phyloP scores from a whole-genome alignment of 371 early-diverging fungal species.

The Blakeslea trispora region DNA sequence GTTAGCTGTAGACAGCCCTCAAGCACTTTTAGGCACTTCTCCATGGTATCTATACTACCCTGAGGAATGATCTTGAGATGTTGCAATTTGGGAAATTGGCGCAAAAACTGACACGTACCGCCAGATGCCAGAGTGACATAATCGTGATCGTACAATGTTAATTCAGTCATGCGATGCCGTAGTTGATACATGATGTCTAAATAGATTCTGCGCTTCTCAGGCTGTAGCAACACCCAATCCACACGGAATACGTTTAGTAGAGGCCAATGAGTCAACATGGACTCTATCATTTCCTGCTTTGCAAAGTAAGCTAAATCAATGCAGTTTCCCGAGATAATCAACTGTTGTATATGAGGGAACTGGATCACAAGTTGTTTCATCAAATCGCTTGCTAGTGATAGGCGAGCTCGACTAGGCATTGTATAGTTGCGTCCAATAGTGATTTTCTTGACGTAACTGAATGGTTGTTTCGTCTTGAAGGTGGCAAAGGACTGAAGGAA shows the following conservation, averaged over 20 bases:
- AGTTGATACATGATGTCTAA: conserved; percentile 8
- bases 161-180: neutral
- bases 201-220: conserved; percentile 10
- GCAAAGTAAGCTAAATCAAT: conserved; percentile 8
- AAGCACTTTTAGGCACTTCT: conserved; percentile 2
- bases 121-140: conserved; percentile 10
- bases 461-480: neutral
- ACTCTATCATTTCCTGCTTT: neutral
- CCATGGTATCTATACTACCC: conserved; percentile 2
- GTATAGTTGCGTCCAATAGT: conserved; percentile 12
- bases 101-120: neutral
- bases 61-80: conserved; percentile 12
- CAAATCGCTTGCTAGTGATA: neutral
- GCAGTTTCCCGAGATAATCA: conserved; percentile 14
- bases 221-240: conserved; percentile 1
- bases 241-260: conserved; percentile 5
- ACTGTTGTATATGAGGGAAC: conserved; percentile 4
- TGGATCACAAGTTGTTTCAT: conserved; percentile 1
- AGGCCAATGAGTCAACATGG: conserved; percentile 6
- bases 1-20: conserved; percentile 1
- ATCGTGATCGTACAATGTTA: conserved; percentile 9
- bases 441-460: neutral
- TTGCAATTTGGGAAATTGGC: conserved; percentile 6
- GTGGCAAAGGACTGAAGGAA: conserved; percentile 8
- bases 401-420: conserved; percentile 6